A percentile compares a stretch with the other conserved stretches of the same genome.
phyloP scores from a whole-genome alignment of 2,329 filamentous ascomycete species.

The Alternaria triticina region DNA sequence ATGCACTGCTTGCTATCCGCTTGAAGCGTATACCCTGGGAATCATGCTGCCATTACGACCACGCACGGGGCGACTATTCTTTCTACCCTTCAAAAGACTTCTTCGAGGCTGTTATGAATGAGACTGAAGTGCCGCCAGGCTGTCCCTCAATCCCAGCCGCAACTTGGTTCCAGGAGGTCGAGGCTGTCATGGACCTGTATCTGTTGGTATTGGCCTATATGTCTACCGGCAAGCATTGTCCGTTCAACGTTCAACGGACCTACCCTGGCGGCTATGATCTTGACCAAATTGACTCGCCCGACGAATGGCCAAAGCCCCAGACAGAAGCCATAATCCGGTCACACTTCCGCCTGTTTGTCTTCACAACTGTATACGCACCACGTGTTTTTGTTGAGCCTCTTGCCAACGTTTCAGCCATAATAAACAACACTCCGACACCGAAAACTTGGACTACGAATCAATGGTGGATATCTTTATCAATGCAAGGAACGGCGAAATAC shows the following conservation, averaged over 20 bases:
- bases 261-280: neutral
- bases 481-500: neutral
- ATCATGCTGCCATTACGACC: neutral
- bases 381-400: neutral
- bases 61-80: neutral
- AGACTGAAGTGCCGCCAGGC: neutral
- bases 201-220: neutral
- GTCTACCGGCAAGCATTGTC: neutral
- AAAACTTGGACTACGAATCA: too few species aligned
- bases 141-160: neutral
- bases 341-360: neutral
- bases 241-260: rapidly evolving
- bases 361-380: neutral
- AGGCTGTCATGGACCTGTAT: neutral
- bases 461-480: too few species aligned
- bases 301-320: neutral
- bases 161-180: neutral
- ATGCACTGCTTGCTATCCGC: neutral
- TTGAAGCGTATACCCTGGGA: neutral
- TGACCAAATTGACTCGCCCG: neutral
- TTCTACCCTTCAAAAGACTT: neutral
- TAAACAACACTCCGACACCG: neutral
- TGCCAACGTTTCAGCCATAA: neutral
- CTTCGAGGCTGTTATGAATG: neutral
- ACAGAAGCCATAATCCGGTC: neutral